Evolutionary conservation across 2,329 filamentous ascomycete genomes (phyloP).

Genomic region (Chrysoporthe austroafricana): DNA sequence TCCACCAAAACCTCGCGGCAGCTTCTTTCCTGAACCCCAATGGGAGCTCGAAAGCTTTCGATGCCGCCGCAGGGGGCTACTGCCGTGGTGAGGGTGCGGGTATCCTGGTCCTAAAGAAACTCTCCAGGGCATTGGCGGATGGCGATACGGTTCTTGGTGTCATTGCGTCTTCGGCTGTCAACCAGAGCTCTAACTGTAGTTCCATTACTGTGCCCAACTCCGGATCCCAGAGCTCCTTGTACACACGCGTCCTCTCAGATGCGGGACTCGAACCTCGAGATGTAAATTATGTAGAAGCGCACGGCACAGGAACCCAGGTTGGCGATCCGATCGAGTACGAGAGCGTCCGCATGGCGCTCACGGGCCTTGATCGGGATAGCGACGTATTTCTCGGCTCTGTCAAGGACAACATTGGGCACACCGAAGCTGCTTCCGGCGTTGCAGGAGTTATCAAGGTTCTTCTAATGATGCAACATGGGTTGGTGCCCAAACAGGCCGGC

Average conservation of each 20-base stretch:
- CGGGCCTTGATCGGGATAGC: neutral
- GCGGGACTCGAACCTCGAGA: constrained; percentile 31
- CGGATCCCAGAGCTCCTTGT: constrained; percentile 28
- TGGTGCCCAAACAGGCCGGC: constrained; percentile 34
- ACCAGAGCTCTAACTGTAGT: constrained; percentile 45
- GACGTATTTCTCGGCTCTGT: constrained; percentile 8
- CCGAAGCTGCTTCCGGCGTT: constrained; percentile 38
- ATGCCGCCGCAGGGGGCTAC: constrained; percentile 49
- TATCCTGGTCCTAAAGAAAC: constrained; percentile 50
- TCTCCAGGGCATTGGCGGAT: constrained; percentile 50
- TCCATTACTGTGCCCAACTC: constrained; percentile 35
- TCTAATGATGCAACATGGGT: constrained; percentile 37
- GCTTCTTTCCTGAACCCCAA: constrained; percentile 40
- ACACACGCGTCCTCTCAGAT: constrained; percentile 34
- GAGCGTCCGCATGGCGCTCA: constrained; percentile 38
- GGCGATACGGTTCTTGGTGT: constrained; percentile 48
- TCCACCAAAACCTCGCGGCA: constrained; percentile 31
- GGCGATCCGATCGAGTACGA: constrained; percentile 42
- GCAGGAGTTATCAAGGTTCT: constrained; percentile 40
- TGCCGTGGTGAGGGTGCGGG: constrained; percentile 53
- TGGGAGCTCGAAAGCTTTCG: constrained; percentile 40
- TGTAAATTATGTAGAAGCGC: constrained; percentile 41
- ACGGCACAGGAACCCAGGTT: constrained; percentile 48
- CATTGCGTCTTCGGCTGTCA: constrained; percentile 42
- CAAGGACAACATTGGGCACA: constrained; percentile 33